Conservation (phyloP, 768 basidiomycete genomes). For the Chalciporus chontae region DNA sequence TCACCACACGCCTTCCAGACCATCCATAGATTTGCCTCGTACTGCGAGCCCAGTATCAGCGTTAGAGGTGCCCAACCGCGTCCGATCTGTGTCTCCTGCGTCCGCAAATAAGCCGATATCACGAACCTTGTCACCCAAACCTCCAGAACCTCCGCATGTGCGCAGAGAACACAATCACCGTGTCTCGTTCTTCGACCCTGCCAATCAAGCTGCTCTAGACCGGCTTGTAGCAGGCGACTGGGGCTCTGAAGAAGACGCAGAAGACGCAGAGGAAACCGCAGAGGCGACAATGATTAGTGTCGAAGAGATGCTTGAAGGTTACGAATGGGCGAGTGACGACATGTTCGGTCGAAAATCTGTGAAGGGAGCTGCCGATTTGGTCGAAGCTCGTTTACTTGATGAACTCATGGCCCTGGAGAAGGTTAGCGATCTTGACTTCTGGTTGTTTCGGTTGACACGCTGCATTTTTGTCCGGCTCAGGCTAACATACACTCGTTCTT, state of each 20-base stretch:
- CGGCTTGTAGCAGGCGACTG: conserved; percentile 54
- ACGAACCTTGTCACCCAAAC: conserved; percentile 27
- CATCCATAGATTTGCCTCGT: conserved; percentile 19
- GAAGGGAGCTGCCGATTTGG: conserved; percentile 81
- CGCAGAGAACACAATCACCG: conserved; percentile 64
- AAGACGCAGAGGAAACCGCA: conserved; percentile 66
- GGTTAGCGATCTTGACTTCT: conserved; percentile 40
- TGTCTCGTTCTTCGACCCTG: conserved; percentile 79
- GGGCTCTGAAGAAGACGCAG: conserved; percentile 46
- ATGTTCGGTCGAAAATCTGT: conserved; percentile 61
- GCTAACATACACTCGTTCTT: conserved; percentile 97
- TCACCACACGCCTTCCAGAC: conserved; percentile 10
- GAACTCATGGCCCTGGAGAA: conserved; percentile 93
- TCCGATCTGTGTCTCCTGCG: conserved; percentile 18
- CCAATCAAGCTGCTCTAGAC: conserved; percentile 71
- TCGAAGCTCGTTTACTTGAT: conserved; percentile 84
- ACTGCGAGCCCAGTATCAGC: conserved; percentile 18
- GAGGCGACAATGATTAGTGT: conserved; percentile 87
- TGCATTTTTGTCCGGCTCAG: conserved; percentile 26
- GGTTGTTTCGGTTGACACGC: neutral
- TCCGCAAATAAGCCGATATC: conserved; percentile 24
- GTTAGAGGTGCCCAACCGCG: conserved; percentile 10
- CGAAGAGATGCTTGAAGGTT: conserved; percentile 98
- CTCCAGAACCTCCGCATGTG: conserved; percentile 31
- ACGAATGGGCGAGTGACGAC: conserved; percentile 91